Evolutionary conservation across 1,139 yeast species (phyloP), one percentile per base, ranked within the genome.

Genomic region (Zygosaccharomyces sapae): DNA sequence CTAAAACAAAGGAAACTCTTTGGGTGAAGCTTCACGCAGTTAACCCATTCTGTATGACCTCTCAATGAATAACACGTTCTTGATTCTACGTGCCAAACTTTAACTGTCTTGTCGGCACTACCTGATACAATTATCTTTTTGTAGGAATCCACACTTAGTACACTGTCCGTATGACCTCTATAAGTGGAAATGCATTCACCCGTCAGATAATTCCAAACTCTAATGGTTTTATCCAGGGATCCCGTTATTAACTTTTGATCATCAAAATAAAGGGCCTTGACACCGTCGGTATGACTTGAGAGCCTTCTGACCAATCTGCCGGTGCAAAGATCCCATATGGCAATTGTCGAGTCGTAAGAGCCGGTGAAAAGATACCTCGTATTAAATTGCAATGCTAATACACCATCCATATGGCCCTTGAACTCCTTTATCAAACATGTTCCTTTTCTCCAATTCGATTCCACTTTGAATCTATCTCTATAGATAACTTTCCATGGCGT

Each of bases 401-500:
- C 83, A 5, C 97, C 96, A 58, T 86, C 95, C 40, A 80, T 74
- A 62, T 89, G 97, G n/a, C 95, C 96, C 49, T 73, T 71, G 63
- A 92, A 89, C 46, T 77, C 82, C 48, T 76, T 79, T 22, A 82
- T 67, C 30, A 71, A 71, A 67, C 80, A 86, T 12, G 75, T 70
- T 6, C 97, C 97, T 55, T 83, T 83, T 49, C 98, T 75, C 98
- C 98, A 92, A 68, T 92, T 90, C 57, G 86, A 79, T 66, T 92
- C 98, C 52, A 92, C 87, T 64, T 82, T 83, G 68, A 78, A 90
- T 36, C 98, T 75, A 67, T 92, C 98, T 33, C 89, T 78, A 67
- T 92, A 92, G 22, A 92, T 96, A 4, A 87, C 86, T 63, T 92
- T 92, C 98, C 98, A 92, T 2, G 98, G 97, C 52, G 96, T 72